Evolutionary conservation across 1,139 yeast species (phyloP).

Genomic region (Meyerozyma sp.): DNA sequence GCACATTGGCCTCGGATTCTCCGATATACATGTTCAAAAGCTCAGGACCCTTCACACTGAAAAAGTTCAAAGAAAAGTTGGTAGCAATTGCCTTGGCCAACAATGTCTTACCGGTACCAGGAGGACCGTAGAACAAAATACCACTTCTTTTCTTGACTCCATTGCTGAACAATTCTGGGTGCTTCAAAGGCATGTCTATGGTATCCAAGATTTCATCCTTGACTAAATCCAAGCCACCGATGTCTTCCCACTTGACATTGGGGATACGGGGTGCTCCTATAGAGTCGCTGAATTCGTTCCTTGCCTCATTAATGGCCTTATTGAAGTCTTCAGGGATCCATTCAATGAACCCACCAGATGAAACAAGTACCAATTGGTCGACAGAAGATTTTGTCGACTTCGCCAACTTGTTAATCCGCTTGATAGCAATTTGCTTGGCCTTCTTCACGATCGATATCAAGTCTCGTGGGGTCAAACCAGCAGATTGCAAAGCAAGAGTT

Average conservation of each 20-base stretch:
- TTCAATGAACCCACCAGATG: conserved; percentile 50
- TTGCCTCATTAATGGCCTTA: conserved; percentile 70
- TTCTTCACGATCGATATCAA: conserved; percentile 63
- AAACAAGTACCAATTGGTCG: conserved; percentile 27
- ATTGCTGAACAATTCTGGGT: conserved; percentile 80
- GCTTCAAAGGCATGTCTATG: conserved; percentile 90
- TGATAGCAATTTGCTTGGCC: conserved; percentile 55
- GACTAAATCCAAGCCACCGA: conserved; percentile 84
- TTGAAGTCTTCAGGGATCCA: conserved; percentile 64
- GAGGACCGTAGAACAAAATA: conserved; percentile 92
- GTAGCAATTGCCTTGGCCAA: conserved; percentile 96
- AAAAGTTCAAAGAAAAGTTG: conserved; percentile 86
- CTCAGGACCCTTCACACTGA: conserved; percentile 96
- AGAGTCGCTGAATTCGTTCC: conserved; percentile 85
- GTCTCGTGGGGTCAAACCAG: conserved; percentile 89
- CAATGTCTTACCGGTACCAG: conserved; percentile 95
- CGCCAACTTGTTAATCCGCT: conserved; percentile 35
- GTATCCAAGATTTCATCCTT: conserved; percentile 93
- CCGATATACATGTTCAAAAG: conserved; percentile 95
- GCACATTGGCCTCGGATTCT: conserved; percentile 95
- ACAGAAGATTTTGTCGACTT: conserved; percentile 12
- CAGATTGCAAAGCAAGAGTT: conserved; percentile 76
- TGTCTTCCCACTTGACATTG: conserved; percentile 91
- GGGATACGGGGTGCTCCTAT: conserved; percentile 98
- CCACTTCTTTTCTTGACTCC: conserved; percentile 95